Evolutionary conservation across 345 rosid species (phyloP).

Genomic region (Excoecaria agallocha): DNA sequence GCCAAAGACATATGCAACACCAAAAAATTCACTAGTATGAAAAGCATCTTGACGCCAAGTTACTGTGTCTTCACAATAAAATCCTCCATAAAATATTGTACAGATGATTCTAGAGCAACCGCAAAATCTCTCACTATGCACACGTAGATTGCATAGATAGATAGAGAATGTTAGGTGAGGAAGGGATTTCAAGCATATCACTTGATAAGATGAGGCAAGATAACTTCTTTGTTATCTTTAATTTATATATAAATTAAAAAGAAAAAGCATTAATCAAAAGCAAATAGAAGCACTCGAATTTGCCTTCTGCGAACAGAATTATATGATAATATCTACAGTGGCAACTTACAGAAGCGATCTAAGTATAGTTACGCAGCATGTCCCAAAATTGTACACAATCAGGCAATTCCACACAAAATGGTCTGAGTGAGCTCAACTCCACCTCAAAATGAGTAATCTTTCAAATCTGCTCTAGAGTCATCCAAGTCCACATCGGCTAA

Average conservation of each 20-base stretch:
- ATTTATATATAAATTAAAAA: not conserved
- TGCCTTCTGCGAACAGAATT: not conserved
- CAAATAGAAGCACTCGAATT: not conserved
- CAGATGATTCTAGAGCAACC: not conserved
- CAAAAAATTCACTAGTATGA: not conserved
- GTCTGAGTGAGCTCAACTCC: not conserved
- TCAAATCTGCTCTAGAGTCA: conserved; percentile 67
- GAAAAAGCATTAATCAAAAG: not conserved
- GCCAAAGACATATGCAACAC: too few relatives aligned
- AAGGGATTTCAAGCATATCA: not conserved
- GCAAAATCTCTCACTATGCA: not conserved
- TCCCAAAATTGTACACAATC: not conserved
- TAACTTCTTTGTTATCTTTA: not conserved
- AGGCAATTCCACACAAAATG: not conserved
- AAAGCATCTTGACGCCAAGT: not conserved
- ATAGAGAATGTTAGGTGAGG: too few relatives aligned
- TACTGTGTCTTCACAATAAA: not conserved
- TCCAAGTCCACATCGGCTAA: conserved; percentile 61
- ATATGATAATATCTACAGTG: not conserved
- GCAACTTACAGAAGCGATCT: not conserved
- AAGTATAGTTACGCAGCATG: not conserved
- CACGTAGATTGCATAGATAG: not conserved
- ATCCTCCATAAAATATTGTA: not conserved
- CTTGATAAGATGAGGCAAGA: not conserved
- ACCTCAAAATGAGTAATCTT: conserved; percentile 87